Percentiles rank a stretch among this genome's conserved stretches.
phyloP scores from a whole-genome alignment of 2,329 filamentous ascomycete genomes.

The Xylaria sp. region DNA sequence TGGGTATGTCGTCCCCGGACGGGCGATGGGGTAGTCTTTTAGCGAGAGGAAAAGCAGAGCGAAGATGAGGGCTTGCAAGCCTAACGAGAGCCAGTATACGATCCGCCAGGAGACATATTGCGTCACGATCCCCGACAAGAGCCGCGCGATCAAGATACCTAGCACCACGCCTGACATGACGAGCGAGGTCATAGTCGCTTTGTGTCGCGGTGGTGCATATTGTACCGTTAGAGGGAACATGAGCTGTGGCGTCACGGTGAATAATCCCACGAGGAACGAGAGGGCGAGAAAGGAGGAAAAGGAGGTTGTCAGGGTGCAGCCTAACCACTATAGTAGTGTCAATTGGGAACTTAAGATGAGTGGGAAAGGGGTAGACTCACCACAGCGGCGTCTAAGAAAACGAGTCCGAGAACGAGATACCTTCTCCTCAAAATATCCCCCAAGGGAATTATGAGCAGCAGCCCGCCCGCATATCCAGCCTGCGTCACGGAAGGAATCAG shows the following conservation, averaged over 20 bases:
- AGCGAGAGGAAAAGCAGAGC: slow-evolving; percentile 75
- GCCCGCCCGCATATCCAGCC: slow-evolving; percentile 78
- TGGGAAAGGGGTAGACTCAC: slow-evolving; percentile 53
- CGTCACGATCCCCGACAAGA: slow-evolving; percentile 79
- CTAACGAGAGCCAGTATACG: slow-evolving; percentile 82
- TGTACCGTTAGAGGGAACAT: slow-evolving; percentile 86
- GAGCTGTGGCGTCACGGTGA: slow-evolving; percentile 80
- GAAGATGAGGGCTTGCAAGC: slow-evolving; percentile 74
- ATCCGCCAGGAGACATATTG: slow-evolving; percentile 79
- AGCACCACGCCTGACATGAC: slow-evolving; percentile 80
- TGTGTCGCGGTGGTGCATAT: slow-evolving; percentile 74
- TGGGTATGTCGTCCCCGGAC: slow-evolving; percentile 74
- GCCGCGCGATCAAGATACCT: slow-evolving; percentile 78
- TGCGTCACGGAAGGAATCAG: slow-evolving; percentile 80
- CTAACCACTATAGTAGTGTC: slow-evolving; percentile 65
- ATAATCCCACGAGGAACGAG: slow-evolving; percentile 78
- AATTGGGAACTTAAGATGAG: background rate
- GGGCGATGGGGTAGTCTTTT: slow-evolving; percentile 83
- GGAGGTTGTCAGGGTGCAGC: slow-evolving; percentile 73
- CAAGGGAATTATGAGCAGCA: slow-evolving; percentile 79
- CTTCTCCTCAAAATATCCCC: slow-evolving; percentile 76
- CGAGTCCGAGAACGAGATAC: slow-evolving; percentile 73
- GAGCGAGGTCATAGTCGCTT: slow-evolving; percentile 76
- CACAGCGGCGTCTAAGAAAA: slow-evolving; percentile 74
- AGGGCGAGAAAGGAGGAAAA: slow-evolving; percentile 74